Evolutionary conservation across 2,329 filamentous ascomycete genomes (phyloP), one percentile per base, ranked within the genome.

Genomic region (Fusarium sp.): DNA sequence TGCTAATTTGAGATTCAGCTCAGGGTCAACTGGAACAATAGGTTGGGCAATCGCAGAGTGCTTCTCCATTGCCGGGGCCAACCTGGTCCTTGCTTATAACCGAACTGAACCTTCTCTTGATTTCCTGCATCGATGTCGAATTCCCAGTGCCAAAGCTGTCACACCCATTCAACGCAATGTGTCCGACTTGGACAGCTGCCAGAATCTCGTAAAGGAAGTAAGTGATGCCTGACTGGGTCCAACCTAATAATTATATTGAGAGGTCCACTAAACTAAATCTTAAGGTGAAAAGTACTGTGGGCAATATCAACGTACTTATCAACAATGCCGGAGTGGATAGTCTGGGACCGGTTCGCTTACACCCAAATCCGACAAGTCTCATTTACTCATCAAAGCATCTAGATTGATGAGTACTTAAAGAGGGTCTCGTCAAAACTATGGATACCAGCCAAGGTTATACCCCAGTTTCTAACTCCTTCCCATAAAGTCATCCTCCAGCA

Each of bases 401-500:
- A 37, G 35, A 18, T 37, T 37, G 35, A 37, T 37, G 35, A 9
- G 14, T 17, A 5, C 15, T 37, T 37, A 37, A 37, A 37, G 35
- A 17, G 15, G 35, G 38, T 40, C 38, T 40, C 38, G 38, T 13
- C 38, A 40, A 40, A 17, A 40, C 12, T 40, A 40, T 40, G 38
- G 38, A 40, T 13, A 40, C 38, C 23, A n/a, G n/a, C 38, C 18
- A 40, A 40, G 38, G 12, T 40, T n/a, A 20, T n/a, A 40, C 18
- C 27, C 33, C 23, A 37, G 20, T 35, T 50, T 23, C 50, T 53
- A 53, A 4, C 4, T 20, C 26, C 40, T 56, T 11, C 42, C 37
- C 8, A 5, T 1, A 10, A 80, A 78, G 17, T 78, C 71, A 1
- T 45, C 33, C 37, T 71, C 53, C 1, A 52, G 49, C 20, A 81